Evolutionary conservation across 768 basidiomycete species (phyloP).

Genomic region (Cystobasidium onofrii): DNA sequence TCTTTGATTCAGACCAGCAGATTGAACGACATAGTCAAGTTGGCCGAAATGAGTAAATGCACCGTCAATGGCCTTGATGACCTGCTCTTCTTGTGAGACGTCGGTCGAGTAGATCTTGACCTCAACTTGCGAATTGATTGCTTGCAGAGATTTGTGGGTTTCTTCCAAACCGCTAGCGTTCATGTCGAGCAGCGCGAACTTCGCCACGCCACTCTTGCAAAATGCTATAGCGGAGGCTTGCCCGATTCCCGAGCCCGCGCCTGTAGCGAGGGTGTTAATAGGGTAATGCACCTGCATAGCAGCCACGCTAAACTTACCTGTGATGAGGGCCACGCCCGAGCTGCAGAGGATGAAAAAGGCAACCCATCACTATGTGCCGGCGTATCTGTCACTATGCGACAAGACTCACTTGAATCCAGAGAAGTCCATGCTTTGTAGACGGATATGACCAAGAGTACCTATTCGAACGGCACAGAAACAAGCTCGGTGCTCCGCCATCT

Average conservation of each 20-base stretch:
- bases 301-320: not conserved
- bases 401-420: not conserved
- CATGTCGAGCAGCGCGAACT: not conserved
- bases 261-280: not conserved
- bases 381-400: not conserved
- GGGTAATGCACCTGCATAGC: not conserved
- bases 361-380: not conserved
- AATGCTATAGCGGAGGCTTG: not conserved
- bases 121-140: not conserved
- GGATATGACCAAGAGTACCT: too few species aligned
- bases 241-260: not conserved
- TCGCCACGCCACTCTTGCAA: not conserved
- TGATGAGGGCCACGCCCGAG: not conserved
- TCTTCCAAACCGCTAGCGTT: not conserved
- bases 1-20: not conserved
- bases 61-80: not conserved
- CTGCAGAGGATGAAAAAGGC: not conserved
- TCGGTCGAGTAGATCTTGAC: not conserved
- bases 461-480: too few species aligned
- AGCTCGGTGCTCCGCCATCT: too few species aligned
- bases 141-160: not conserved
- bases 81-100: not conserved
- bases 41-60: not conserved
- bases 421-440: not conserved
- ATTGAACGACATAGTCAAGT: not conserved